Conservation (phyloP, 169 alveolate genomes). For the Plasmodium malariae region DNA sequence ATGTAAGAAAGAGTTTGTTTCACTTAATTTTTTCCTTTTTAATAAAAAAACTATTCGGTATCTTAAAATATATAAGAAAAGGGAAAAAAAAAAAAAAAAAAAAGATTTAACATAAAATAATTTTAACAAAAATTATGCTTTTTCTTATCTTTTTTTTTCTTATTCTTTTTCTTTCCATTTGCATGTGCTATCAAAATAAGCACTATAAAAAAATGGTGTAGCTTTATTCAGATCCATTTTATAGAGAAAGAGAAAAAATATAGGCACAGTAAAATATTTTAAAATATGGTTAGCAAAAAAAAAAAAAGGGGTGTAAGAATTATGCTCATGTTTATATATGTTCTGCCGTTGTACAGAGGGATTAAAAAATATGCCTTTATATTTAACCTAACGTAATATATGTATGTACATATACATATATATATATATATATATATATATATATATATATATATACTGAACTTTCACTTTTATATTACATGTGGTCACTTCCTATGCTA, state of each 20-base stretch:
- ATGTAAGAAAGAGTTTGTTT: too few relatives aligned
- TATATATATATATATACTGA: slow-evolving; percentile 12
- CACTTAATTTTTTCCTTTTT: too few relatives aligned
- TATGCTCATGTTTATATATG: slow-evolving; percentile 18
- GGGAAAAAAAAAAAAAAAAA: neutral
- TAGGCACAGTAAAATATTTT: neutral
- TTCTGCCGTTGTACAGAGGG: neutral
- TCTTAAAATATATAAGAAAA: too few relatives aligned
- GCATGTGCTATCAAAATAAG: neutral
- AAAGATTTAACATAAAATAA: too few relatives aligned
- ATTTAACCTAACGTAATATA: neutral
- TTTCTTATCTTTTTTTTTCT: too few relatives aligned
- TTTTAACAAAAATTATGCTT: too few relatives aligned
- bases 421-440: too few relatives aligned
- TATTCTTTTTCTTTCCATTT: neutral
- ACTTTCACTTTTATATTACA: neutral
- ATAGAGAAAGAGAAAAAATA: slow-evolving; percentile 13
- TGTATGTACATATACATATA: too few relatives aligned
- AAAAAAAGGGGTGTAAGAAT: slow-evolving; percentile 16
- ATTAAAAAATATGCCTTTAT: neutral
- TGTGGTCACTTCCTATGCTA: slow-evolving; percentile 3
- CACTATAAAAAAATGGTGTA: neutral
- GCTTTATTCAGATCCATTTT: neutral
- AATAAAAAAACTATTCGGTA: too few relatives aligned
- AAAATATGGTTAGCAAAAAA: neutral